A percentile compares a stretch with the other conserved stretches of the same genome.
Conservation (phyloP, 108 stramenopile genomes). For the Pseudonitzschia pungens region DNA sequence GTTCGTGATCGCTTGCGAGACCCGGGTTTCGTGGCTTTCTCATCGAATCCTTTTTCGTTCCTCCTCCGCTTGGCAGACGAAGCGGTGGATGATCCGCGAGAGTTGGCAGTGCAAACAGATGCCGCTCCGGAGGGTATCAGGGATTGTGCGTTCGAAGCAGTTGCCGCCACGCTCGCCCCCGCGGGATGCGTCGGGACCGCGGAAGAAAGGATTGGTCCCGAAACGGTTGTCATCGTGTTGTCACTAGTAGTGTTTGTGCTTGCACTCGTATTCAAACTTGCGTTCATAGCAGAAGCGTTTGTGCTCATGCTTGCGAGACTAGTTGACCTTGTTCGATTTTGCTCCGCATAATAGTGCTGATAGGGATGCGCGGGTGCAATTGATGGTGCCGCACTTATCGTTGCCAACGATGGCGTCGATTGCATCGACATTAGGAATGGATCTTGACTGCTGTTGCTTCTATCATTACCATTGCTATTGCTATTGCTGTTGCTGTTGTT, state of each 20-base stretch:
- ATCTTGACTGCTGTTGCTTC: not conserved
- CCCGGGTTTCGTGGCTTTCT: not conserved
- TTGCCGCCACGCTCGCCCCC: not conserved
- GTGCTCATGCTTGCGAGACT: not conserved
- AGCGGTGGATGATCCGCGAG: not conserved
- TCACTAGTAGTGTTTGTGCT: not conserved
- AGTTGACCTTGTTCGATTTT: not conserved
- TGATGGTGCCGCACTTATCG: not conserved
- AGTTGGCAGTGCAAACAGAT: not conserved
- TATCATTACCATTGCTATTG: not conserved
- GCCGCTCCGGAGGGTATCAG: not conserved
- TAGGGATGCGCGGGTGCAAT: not conserved
- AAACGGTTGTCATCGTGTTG: not conserved
- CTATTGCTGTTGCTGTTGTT: not conserved
- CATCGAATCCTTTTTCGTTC: not conserved
- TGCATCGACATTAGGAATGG: not conserved
- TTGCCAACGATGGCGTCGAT: not conserved
- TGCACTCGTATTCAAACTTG: not conserved
- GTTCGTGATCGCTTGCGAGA: conserved; percentile 17
- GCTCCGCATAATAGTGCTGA: not conserved
- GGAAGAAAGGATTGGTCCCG: not conserved
- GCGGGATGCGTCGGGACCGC: too few species aligned
- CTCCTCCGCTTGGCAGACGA: not conserved
- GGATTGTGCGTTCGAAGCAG: not conserved
- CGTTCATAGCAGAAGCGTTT: not conserved